Base-by-base conservation (phyloP, 176 grass and related monocot genomes). In the Oropetium thomaeum region DNA sequence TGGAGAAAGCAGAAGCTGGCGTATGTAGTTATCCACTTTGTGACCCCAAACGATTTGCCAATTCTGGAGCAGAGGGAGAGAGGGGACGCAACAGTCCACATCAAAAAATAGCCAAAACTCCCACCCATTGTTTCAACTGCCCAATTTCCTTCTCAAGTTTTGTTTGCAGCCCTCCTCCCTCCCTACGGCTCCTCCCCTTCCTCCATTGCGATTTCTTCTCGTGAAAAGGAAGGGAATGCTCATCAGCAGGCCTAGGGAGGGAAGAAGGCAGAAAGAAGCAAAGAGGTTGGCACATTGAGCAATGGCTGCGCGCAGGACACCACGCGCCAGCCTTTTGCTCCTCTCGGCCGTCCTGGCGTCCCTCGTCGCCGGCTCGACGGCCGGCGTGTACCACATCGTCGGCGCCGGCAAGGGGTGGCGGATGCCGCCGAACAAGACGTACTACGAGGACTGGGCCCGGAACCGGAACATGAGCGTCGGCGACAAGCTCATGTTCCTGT, bases 401-500 rank as follows among this genome's bases (percentile, higher is more conserved):
- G 94, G 94, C 53, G 94, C 88, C 57, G 78, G 83, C 81, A 89
- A 89, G 26, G 94, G 94, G 29, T 97, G 94, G 94, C 79, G 51
- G 62, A 80, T 84, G 58, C 90, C 94, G 30, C 83, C 77, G 2
- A 91, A 91, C 66, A 31, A 40, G 28, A 97, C 94, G 8, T 97
- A 89, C 80, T 97, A 93, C 65, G 78, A 70, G 17, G 88, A 97
- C 7, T 97, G 94, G 94, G 88, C 83, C 0, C 9, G 72, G 34
- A 65, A 16, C 41, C 60, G 76, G 81, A 84, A 72, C 32, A 87
- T 97, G 62, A 79, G 65, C 42, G 73, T 89, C 27, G 90, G 90
- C 44, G 94, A 97, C 67, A 91, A 87, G 65, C 71, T 93, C 6
- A 92, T 97, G 88, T 97, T 97, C 61, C 48, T 93, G 37, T 97